A percentile compares a stretch with the other conserved stretches of the same genome.
Evolutionary conservation across 2,329 filamentous ascomycete genomes (phyloP).

Genomic region (Fusarium pseudocircinatum): DNA sequence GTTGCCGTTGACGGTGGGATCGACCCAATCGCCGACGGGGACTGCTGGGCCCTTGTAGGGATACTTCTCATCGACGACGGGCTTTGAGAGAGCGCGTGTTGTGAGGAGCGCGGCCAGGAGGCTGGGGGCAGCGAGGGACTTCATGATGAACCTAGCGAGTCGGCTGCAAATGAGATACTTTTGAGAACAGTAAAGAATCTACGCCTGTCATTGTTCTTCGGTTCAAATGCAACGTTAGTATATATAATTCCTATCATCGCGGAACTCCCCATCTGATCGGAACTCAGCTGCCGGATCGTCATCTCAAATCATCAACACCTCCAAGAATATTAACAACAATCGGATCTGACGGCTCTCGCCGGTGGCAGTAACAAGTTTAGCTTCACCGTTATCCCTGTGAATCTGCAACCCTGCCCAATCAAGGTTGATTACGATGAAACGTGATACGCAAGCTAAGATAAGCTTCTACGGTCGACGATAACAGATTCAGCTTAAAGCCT

Average conservation of each 20-base stretch:
- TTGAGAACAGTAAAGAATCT: background rate
- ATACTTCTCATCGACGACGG: conserved; percentile 1
- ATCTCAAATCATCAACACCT: background rate
- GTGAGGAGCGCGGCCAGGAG: background rate
- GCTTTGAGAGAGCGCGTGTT: background rate
- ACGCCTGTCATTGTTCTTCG: background rate
- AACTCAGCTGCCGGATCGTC: background rate
- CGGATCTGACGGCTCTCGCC: background rate
- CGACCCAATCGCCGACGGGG: conserved; percentile 4
- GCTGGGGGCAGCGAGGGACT: background rate
- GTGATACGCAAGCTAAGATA: background rate
- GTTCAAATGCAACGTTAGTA: background rate
- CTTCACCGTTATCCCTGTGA: background rate
- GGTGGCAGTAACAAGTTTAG: background rate
- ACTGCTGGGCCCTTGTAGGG: background rate
- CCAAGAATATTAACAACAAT: background rate
- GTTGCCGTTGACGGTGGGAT: background rate
- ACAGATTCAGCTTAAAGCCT: background rate
- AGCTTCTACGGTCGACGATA: background rate
- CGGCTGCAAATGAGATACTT: background rate
- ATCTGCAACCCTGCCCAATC: background rate
- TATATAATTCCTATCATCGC: background rate
- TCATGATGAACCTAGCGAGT: background rate
- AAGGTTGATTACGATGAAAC: background rate
- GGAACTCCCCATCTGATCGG: background rate